Base-by-base conservation (phyloP, 768 basidiomycete species). In the Pleurotus giganteus region DNA sequence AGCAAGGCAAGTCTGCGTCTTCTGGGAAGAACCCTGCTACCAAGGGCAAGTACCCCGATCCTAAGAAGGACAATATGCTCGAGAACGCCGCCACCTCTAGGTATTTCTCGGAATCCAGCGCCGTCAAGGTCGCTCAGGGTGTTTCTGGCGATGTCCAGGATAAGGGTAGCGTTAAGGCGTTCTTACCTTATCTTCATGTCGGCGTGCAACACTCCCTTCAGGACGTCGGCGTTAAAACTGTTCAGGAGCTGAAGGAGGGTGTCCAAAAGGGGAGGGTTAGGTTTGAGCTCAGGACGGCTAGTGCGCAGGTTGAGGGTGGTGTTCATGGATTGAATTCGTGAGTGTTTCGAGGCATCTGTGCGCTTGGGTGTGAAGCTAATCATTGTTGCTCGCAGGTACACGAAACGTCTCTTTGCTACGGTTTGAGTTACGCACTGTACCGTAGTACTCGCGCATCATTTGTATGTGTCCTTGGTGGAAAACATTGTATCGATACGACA, bases 131-230 rank as follows among this genome's bases (percentile, higher is more conserved):
- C 34, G 96, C 95, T 1, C 92, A 95, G 69, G 94, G 94, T 57
- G 96, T 99, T 7, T 90, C 91, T 11, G 96, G 96, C 11, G 94
- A 98, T 63, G 96, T 98, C 9, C 90, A 92, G 71, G 96, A 99
- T 72, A 98, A 97, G 78, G 97, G 97, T 4, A 92, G 91, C 57
- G 85, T 98, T 61, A 88, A 85, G 74, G 88, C 89, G 50, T 98
- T 98, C 71, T 66, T 98, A 47, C 96, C 95, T 2, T 94, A 92
- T 66, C 73, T 94, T 31, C 72, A 89, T 54, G 79, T 81, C 3
- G 91, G 91, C 3, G 75, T 94, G 34, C 95, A 98, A 70, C 95
- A 98, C 71, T 94, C 92, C 60, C 75, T 98, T 59, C 96, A 99
- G 75, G 96, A 99, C 61, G 79, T 94, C 54, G 96, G 96, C 23